A percentile compares a stretch with the other conserved stretches of the same genome.
phyloP scores from a whole-genome alignment of 441 rosid species.

The Pelargonium fulgidum region DNA sequence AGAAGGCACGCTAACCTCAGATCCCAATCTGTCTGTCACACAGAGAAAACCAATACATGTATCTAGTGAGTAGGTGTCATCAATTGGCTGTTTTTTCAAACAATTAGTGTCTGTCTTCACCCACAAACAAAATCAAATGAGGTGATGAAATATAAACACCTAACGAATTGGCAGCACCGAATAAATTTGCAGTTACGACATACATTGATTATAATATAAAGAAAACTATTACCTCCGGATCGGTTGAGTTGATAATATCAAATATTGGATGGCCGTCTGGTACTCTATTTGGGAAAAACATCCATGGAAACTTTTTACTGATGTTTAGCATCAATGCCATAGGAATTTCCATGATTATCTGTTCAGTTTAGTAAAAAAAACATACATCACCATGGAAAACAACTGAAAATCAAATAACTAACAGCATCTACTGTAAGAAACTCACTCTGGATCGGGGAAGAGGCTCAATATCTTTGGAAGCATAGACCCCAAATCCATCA shows the following conservation, averaged over 20 bases:
- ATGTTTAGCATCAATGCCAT: slow-evolving; percentile 75
- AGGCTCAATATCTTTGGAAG: slow-evolving; percentile 79
- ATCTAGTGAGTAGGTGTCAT: slow-evolving; percentile 7
- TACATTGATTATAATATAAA: not conserved
- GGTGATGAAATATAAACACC: not conserved
- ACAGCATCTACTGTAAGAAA: slow-evolving; percentile 9
- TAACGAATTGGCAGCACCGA: not conserved
- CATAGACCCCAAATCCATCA: slow-evolving; percentile 74
- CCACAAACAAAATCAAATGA: slow-evolving; percentile 12
- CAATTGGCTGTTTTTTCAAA: not conserved
- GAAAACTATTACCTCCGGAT: slow-evolving; percentile 59
- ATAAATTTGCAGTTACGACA: not conserved
- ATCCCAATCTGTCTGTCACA: slow-evolving; percentile 87
- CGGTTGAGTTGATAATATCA: slow-evolving; percentile 76
- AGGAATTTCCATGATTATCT: slow-evolving; percentile 95
- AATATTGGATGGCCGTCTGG: slow-evolving; percentile 90
- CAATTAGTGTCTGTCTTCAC: not conserved
- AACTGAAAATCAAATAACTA: not conserved
- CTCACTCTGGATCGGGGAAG: slow-evolving; percentile 84
- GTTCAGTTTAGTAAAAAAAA: slow-evolving; percentile 22
- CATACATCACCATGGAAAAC: slow-evolving; percentile 2
- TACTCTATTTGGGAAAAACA: slow-evolving; percentile 88
- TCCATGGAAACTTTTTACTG: slow-evolving; percentile 82
- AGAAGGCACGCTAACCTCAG: slow-evolving; percentile 89
- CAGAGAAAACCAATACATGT: slow-evolving; percentile 13